These are phyloP conservation scores for Backusella tuberculispora DNA, from an alignment of 192 early-diverging fungal species.

Conservation along the genomic window DNA sequence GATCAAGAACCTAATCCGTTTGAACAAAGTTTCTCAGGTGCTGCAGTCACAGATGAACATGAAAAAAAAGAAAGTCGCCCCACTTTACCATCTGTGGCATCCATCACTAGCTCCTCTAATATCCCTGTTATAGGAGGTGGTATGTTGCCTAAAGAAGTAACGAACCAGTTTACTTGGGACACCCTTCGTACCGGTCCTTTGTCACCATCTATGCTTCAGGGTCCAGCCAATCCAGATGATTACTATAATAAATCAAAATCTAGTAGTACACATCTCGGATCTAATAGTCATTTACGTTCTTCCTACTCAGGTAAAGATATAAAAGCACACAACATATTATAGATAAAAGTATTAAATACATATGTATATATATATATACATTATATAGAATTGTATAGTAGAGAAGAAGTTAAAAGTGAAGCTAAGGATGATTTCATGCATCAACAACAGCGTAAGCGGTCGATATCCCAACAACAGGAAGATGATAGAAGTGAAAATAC, in stretches of 20 bases:
- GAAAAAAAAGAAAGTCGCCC: slow-evolving; percentile 1
- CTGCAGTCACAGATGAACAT: background rate
- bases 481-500: background rate
- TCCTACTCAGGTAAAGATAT: background rate
- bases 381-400: background rate
- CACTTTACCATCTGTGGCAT: background rate
- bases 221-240: slow-evolving; percentile 52
- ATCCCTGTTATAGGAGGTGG: slow-evolving; percentile 4
- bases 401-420: background rate
- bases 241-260: slow-evolving; percentile 11
- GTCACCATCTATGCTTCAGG: slow-evolving; percentile 78
- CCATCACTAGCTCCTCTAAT: slow-evolving; percentile 5
- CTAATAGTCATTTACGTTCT: slow-evolving; percentile 4
- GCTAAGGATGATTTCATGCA: background rate
- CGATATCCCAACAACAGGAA: slow-evolving; percentile 9
- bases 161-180: slow-evolving; percentile 53
- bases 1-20: slow-evolving; percentile 14
- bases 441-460: slow-evolving; percentile 13
- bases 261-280: background rate
- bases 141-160: slow-evolving; percentile 40
- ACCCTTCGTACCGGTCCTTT: slow-evolving; percentile 73
- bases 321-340: background rate
- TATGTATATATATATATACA: slow-evolving; percentile 3
- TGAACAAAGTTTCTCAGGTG: slow-evolving; percentile 13
- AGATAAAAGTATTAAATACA: background rate